These are phyloP conservation scores for Byssothecium circinans DNA, from an alignment of 2,329 filamentous ascomycete species.

Conservation along the genomic window DNA sequence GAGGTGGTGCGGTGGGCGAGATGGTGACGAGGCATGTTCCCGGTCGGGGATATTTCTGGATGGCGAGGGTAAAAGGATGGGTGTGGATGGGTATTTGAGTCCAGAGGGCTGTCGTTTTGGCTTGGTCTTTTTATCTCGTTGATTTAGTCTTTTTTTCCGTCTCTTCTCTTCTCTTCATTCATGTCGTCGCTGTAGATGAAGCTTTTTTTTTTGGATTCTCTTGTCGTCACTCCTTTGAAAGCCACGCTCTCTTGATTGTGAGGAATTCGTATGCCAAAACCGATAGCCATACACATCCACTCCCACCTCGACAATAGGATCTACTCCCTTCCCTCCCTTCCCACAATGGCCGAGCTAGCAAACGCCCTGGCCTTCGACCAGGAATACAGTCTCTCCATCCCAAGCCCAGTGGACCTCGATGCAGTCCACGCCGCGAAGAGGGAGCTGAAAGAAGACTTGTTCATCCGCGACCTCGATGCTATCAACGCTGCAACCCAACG, in stretches of 20 bases:
- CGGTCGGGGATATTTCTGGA: too few species aligned
- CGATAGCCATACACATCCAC: conserved; percentile 7
- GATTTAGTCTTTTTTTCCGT: background rate
- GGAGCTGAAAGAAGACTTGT: too few species aligned
- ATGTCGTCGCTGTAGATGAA: too few species aligned
- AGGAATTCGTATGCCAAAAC: background rate
- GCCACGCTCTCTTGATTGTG: too few species aligned
- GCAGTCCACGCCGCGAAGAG: background rate
- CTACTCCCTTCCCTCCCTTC: conserved; percentile 7
- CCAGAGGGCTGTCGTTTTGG: background rate
- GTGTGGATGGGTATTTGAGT: background rate
- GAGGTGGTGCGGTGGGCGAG: too few species aligned
- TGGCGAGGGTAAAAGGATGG: background rate
- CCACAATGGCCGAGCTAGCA: conserved; percentile 14
- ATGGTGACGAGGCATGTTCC: too few species aligned
- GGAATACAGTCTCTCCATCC: background rate
- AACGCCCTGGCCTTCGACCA: conserved; percentile 7
- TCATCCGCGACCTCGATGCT: too few species aligned
- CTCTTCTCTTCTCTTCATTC: background rate
- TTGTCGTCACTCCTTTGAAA: background rate
- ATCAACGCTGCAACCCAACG: too few species aligned
- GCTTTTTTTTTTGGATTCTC: background rate
- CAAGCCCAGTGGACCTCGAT: background rate
- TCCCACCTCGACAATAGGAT: conserved; percentile 11
- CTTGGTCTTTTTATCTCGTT: background rate